Evolutionary conservation across 1,284 basidiomycete genomes (phyloP), one percentile per base, ranked within the genome.

Genomic region (Apiotrichum mycotoxinovorans): DNA sequence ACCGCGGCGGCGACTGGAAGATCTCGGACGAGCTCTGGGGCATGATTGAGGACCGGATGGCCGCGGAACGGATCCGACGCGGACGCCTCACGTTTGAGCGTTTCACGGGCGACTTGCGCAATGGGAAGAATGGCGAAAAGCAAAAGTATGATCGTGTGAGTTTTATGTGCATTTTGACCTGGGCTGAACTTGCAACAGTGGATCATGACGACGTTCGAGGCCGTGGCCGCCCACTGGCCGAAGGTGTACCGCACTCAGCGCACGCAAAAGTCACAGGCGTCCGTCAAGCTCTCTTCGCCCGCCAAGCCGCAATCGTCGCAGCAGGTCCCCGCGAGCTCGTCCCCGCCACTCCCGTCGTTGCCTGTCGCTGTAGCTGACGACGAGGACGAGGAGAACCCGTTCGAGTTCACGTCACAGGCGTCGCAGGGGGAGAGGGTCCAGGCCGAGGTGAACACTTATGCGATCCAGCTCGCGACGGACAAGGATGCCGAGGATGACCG

Each of bases 161-260:
- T 65, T 27, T 15, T 14, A n/a, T 27, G 15, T 34, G 14, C 7
- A 34, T 8, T 26, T 18, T 17, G 2, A n/a, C 27, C 38, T n/a
- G n/a, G 18, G n/a, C 33, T 8, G 3, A 27, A 22, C 62, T 67
- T 40, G 66, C 47, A 22, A 8, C 46, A 76, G 75, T 88, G 84
- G 82, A 84, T 90, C 43, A 88, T 91, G 86, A 88, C 89, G 1
- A 85, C 88, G 0, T 95, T 94, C 66, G 87, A 93, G 70, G 93
- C 91, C 52, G 80, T 91, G 9, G 68, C 72, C 0, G 71, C 72
- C 0, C 71, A 73, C 58, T 76, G 77, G 77, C 75, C 75, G 3
- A 66, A 64, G 47, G 54, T 51, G 5, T 45, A 57, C 22, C 63
- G 60, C 33, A 67, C 70, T 1, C 67, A 68, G 35, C 58, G 53